phyloP scores from a whole-genome alignment of 1,139 yeast genomes.

The Taiozyma onychis region DNA sequence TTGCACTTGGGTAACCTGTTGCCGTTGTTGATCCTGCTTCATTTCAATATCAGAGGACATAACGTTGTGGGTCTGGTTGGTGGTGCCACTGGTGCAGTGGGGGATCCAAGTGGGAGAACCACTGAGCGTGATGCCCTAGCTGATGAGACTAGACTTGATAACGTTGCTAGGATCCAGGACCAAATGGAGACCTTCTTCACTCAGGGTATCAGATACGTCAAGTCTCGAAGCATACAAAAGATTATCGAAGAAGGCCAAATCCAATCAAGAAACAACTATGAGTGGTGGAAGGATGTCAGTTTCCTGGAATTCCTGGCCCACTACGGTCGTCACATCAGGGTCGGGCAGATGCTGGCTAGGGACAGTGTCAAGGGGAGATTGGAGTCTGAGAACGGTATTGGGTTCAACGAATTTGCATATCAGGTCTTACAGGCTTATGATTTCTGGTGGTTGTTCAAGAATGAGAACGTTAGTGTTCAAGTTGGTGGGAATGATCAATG shows the following conservation, averaged over 20 bases:
- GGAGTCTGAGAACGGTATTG: constrained; percentile 66
- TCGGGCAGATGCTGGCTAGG: constrained; percentile 82
- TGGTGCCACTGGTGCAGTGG: constrained; percentile 97
- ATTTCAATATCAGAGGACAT: constrained; percentile 82
- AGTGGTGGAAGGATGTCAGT: constrained; percentile 81
- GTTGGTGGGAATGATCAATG: constrained; percentile 98
- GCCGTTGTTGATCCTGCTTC: constrained; percentile 80
- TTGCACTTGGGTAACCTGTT: constrained; percentile 86
- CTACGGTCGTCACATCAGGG: constrained; percentile 76
- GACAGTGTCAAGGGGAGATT: constrained; percentile 81
- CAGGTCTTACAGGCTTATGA: constrained; percentile 93
- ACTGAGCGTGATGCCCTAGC: constrained; percentile 66
- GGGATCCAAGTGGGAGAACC: constrained; percentile 92
- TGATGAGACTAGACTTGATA: constrained; percentile 44
- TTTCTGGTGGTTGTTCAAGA: constrained; percentile 72
- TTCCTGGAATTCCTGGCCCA: constrained; percentile 72
- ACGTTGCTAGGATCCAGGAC: constrained; percentile 49
- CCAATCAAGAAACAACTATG: constrained; percentile 53
- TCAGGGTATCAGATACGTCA: constrained; percentile 59
- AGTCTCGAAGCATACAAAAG: constrained; percentile 50
- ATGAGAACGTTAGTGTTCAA: constrained; percentile 61
- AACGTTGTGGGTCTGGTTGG: constrained; percentile 80
- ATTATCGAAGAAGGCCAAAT: constrained; percentile 34
- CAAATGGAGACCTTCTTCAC: constrained; percentile 61
- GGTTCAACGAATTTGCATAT: constrained; percentile 90